Evolutionary conservation across 1,139 yeast genomes (phyloP), one percentile per base, ranked within the genome.

Genomic region (Kodamaea ohmeri): DNA sequence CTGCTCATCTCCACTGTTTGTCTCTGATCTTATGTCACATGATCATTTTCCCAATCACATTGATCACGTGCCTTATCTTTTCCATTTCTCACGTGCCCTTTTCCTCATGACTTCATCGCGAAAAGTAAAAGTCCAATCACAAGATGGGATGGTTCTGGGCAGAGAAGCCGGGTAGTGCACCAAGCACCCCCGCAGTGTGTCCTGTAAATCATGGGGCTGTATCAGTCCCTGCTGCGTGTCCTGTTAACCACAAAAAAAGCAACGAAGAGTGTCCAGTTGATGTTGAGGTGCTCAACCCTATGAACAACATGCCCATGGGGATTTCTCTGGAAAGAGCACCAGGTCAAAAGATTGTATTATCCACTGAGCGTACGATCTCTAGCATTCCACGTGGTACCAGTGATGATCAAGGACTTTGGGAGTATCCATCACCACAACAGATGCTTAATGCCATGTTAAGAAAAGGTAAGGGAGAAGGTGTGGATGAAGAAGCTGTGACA

Each of bases 391-490:
- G 88, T 47, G 97, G 97, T 18, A 77, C 73, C 26, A 56, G 62
- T n/a, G 69, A 66, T 3, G 73, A 67, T 18, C 77, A 76, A 44
- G 90, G 95, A 0, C 78, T 82, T 34, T 92, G 99, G 99, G 98
- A 92, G 60, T 92, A 94, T 58, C 99, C 99, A 2, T 88, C 96
- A 2, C 98, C 99, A 1, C 98, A 92, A 60, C 98, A 92, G 59
- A 94, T 92, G 98, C 80, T 89, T 48, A 90, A 90, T 56, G 99
- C 99, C 18, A 92, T 92, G 97, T 67, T 89, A 32, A 78, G 92
- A 48, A 92, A 92, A 63, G 96, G 97, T 11, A 89, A 89, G 54
- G 87, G 82, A 21, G 83, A 84, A 34, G 87, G 80, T 18, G 76
- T 92, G 28, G 94, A 94, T 2, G 97, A 89, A 58, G 96, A 88